Conservation (phyloP, 345 rosid species). For the Corchorus olitorius region DNA sequence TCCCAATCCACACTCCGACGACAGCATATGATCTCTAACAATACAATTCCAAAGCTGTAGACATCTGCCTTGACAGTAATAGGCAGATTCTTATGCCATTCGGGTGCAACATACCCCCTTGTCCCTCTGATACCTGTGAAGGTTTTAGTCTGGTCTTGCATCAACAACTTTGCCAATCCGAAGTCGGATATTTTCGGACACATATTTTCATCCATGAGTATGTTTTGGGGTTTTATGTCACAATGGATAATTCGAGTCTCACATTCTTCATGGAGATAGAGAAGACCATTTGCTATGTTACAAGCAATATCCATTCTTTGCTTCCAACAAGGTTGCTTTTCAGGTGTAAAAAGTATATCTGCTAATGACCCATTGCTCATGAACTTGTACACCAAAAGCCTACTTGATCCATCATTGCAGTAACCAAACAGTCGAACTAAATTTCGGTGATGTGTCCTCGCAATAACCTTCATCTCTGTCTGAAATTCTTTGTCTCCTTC, state of each 20-base stretch:
- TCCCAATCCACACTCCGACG: too few relatives aligned
- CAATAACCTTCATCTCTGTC: too few relatives aligned
- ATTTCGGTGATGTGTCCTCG: too few relatives aligned
- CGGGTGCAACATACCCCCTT: slow-evolving; percentile 50
- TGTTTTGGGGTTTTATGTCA: slow-evolving; percentile 33
- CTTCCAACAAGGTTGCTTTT: slow-evolving; percentile 35
- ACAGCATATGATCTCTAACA: too few relatives aligned
- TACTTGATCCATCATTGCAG: too few relatives aligned
- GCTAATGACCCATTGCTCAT: slow-evolving; percentile 1
- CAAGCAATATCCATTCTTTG: slow-evolving; percentile 38
- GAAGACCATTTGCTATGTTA: slow-evolving; percentile 44
- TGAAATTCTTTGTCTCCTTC: too few relatives aligned
- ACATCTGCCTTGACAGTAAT: background rate
- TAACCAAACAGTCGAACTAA: too few relatives aligned
- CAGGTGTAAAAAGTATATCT: slow-evolving; percentile 35
- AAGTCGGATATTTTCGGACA: slow-evolving; percentile 34
- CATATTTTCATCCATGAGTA: slow-evolving; percentile 28
- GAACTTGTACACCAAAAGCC: too few relatives aligned
- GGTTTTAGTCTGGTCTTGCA: slow-evolving; percentile 43
- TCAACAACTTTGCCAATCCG: slow-evolving; percentile 44
- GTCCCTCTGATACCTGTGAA: slow-evolving; percentile 48
- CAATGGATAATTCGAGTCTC: slow-evolving; percentile 46
- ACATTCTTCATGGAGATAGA: slow-evolving; percentile 49
- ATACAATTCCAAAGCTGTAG: too few relatives aligned
- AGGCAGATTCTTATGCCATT: slow-evolving; percentile 33